Evolutionary conservation across 1,284 basidiomycete genomes (phyloP).

Genomic region (Melanopsichium pennsylvanicum): DNA sequence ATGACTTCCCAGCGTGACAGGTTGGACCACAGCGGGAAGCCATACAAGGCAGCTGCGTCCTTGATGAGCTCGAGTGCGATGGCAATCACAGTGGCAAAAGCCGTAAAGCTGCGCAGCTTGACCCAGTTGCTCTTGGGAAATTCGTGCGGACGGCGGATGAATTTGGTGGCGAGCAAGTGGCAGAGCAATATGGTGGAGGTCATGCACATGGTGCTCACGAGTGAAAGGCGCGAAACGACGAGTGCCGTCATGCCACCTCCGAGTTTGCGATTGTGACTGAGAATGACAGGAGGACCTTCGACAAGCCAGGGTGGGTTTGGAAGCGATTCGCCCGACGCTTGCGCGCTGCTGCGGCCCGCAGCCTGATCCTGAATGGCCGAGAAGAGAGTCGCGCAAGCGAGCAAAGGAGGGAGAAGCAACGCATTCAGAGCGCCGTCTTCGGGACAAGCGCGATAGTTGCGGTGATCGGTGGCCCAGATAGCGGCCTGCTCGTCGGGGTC

Average conservation of each 20-base stretch:
- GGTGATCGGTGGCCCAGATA: conserved; percentile 58
- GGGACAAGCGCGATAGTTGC: conserved; percentile 49
- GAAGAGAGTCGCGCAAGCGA: conserved; percentile 48
- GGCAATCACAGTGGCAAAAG: conserved; percentile 63
- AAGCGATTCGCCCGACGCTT: conserved; percentile 41
- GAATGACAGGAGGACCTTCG: conserved; percentile 46
- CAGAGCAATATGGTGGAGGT: conserved; percentile 46
- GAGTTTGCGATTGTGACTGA: conserved; percentile 33
- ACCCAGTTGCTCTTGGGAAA: conserved; percentile 60
- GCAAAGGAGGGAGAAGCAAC: conserved; percentile 49
- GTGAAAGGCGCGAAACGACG: conserved; percentile 47
- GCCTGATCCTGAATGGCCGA: conserved; percentile 47
- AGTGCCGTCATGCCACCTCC: conserved; percentile 39
- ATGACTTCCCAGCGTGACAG: conserved; percentile 72
- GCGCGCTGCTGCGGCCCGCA: conserved; percentile 36
- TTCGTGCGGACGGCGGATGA: conserved; percentile 42
- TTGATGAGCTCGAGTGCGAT: conserved; percentile 59
- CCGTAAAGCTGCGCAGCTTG: conserved; percentile 65
- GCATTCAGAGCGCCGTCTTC: conserved; percentile 57
- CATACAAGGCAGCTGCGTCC: conserved; percentile 54
- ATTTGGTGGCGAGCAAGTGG: conserved; percentile 50
- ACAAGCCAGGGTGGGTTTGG: conserved; percentile 44
- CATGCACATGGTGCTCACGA: conserved; percentile 52
- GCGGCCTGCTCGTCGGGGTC: conserved; percentile 37
- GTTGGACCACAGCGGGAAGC: conserved; percentile 58